A percentile compares a stretch with the other conserved stretches of the same genome.
Conservation (phyloP, 2,329 filamentous ascomycete species). For the Cladophialophora immunda region DNA sequence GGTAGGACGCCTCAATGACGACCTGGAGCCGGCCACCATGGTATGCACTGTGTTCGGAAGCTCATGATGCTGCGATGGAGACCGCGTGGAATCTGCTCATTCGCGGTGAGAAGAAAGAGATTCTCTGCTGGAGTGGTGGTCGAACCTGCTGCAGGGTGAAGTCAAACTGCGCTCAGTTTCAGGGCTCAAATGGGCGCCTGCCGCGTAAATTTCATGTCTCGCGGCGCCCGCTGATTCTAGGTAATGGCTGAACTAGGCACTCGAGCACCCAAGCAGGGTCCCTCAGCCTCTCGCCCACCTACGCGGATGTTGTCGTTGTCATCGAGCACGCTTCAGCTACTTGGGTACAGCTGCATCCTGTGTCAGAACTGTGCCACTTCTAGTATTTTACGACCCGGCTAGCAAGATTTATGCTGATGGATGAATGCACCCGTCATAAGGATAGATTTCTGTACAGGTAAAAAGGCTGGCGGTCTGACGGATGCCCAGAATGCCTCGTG, state of each 20-base stretch:
- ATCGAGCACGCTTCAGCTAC: neutral
- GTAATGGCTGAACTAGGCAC: constrained; percentile 9
- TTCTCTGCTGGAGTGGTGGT: constrained; percentile 19
- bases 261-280: neutral
- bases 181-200: constrained; percentile 24
- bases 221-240: constrained; percentile 6
- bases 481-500: constrained; percentile 1
- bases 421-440: constrained; percentile 14
- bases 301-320: neutral
- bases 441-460: constrained; percentile 18
- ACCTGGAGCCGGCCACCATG: constrained; percentile 45
- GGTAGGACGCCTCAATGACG: constrained; percentile 43
- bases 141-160: constrained; percentile 20
- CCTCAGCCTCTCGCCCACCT: neutral
- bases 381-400: neutral
- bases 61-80: constrained; percentile 39
- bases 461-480: constrained; percentile 7
- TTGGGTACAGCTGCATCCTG: neutral
- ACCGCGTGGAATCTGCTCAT: constrained; percentile 16
- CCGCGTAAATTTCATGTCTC: constrained; percentile 14
- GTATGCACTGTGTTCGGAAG: constrained; percentile 35
- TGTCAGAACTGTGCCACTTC: neutral
- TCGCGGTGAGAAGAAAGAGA: constrained; percentile 22
- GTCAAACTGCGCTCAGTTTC: constrained; percentile 22
- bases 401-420: constrained; percentile 4